Base-by-base conservation (phyloP, 805 yeast species). In the Maudiozyma pseudohumilis region DNA sequence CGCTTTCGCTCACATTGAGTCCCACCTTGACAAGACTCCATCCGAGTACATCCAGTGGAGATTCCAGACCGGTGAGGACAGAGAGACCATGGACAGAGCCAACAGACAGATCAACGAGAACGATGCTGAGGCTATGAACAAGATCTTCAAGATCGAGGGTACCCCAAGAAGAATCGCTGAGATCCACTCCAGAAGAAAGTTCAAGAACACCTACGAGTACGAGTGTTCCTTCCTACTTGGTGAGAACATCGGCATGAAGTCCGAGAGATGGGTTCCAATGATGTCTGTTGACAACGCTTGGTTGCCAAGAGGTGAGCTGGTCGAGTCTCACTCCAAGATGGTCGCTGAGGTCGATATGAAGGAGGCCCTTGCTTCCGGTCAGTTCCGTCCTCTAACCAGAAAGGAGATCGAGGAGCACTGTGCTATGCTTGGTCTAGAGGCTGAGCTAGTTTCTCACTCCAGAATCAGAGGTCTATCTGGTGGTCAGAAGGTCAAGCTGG, bases 31-130 rank as follows among this genome's bases (percentile, higher is more conserved):
- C 80, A 85, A 83, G 80, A 92, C 99, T 64, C 98, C 98, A 65
- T 87, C 96, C 62, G 98, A 92, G 77, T 92, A 92, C 77, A 92
- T 92, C 60, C 98, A 92, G 77, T 92, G 98, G 98, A 92, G 98
- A 82, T 92, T 89, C 96, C 98, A 92, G 77, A 92, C 98, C 66
- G 98, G 98, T 88, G 98, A 92, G 77, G 98, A 92, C 73, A 87
- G 98, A 77, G 98, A 92, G 78, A 92, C 98, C 72, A 92, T 92
- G 98, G 98, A 92, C 78, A 85, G 97, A 77, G 98, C 97, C 67
- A 86, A 94, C 70, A 86, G 98, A 78, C 89, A 81, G 69, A 87
- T 92, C 68, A 87, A 83, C 65, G 98, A 92, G 75, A 72, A 75
- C 59, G 98, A 92, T 73, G 96, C 88, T 77, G 77, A 80, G 70